Evolutionary conservation across 305 asterid species (phyloP).

Genomic region (Fraxinus angustifolia): DNA sequence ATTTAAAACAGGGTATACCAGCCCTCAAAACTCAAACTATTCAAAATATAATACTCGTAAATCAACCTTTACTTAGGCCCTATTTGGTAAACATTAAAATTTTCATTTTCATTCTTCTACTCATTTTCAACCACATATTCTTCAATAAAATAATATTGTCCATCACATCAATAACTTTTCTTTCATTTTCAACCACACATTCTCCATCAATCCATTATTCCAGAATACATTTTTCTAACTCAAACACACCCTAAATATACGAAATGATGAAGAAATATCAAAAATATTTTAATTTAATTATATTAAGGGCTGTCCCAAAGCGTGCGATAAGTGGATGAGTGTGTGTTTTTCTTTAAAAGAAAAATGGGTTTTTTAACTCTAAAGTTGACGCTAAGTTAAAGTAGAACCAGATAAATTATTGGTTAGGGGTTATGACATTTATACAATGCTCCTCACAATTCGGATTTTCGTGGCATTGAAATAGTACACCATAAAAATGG

Average conservation of each 20-base stretch:
- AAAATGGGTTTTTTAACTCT: slow-evolving; percentile 1
- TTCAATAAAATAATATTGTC: no score
- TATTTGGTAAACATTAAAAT: no score
- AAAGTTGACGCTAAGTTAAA: slow-evolving; percentile 44
- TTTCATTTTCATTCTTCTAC: no score
- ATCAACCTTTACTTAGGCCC: no score
- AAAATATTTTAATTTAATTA: neutral
- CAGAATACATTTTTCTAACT: no score
- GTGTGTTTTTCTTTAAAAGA: neutral
- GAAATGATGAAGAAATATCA: neutral
- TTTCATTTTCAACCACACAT: no score
- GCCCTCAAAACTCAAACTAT: no score
- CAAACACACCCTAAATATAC: neutral
- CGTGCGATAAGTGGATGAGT: neutral
- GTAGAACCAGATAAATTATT: slow-evolving; percentile 44
- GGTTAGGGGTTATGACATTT: slow-evolving; percentile 31
- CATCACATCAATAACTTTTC: no score
- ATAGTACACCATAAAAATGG: slow-evolving; percentile 15
- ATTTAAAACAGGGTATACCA: no score
- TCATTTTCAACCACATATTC: no score
- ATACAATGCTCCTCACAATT: slow-evolving; percentile 29
- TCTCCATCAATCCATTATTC: no score
- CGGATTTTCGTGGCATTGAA: slow-evolving; percentile 37
- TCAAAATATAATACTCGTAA: no score
- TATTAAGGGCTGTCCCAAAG: neutral